Evolutionary conservation across 2,329 filamentous ascomycete species (phyloP).

Genomic region (Thyridium curvatum): DNA sequence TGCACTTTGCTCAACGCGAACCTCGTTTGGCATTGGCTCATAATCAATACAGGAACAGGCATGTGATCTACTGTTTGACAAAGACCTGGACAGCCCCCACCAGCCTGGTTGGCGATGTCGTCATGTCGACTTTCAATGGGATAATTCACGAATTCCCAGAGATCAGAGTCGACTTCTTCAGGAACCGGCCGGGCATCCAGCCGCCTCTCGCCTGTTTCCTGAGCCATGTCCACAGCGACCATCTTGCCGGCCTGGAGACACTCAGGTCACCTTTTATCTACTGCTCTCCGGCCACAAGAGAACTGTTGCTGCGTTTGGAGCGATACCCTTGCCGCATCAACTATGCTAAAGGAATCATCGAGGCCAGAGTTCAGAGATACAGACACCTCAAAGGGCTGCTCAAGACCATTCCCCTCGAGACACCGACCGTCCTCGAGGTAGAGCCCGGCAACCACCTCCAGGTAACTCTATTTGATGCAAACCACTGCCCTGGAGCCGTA

Average conservation of each 20-base stretch:
- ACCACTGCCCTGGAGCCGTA: constrained; percentile 83
- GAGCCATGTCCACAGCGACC: constrained; percentile 89
- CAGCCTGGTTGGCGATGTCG: background rate
- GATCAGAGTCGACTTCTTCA: constrained; percentile 76
- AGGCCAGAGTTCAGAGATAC: constrained; percentile 69
- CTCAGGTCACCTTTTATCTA: constrained; percentile 80
- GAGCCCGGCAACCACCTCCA: constrained; percentile 61
- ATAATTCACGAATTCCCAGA: constrained; percentile 5
- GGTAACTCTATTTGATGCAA: constrained; percentile 84
- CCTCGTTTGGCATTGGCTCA: too few species aligned
- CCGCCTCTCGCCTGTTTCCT: constrained; percentile 79
- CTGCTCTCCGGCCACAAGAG: constrained; percentile 76
- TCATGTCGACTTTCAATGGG: constrained; percentile 9
- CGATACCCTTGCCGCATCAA: constrained; percentile 76
- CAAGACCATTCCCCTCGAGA: constrained; percentile 78
- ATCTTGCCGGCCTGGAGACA: constrained; percentile 73
- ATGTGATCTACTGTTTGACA: too few species aligned
- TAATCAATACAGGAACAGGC: too few species aligned
- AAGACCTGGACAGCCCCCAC: too few species aligned
- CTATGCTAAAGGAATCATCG: constrained; percentile 69
- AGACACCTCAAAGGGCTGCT: constrained; percentile 67
- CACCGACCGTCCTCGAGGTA: constrained; percentile 71
- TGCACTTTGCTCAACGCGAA: too few species aligned
- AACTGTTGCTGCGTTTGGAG: constrained; percentile 75
- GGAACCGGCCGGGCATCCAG: constrained; percentile 41